A percentile compares a stretch with the other conserved stretches of the same genome.
These are phyloP conservation scores for Flueggea neowawraea DNA, from an alignment of 441 rosid species.

Conservation along the genomic window DNA sequence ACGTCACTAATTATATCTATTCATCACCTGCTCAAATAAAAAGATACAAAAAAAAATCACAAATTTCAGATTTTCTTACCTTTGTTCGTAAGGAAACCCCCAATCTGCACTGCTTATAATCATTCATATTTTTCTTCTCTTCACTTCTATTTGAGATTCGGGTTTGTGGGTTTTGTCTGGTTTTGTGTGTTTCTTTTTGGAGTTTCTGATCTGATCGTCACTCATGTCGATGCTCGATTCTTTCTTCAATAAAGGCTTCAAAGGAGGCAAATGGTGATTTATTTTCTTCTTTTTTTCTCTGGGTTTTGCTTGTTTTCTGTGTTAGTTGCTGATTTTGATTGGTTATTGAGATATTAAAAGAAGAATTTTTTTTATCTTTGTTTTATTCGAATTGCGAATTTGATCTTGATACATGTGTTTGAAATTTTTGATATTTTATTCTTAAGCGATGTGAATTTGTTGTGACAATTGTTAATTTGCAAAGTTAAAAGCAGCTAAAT, in stretches of 20 bases:
- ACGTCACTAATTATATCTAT: no score
- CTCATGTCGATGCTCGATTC: slow-evolving; percentile 90
- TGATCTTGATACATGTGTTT: no score
- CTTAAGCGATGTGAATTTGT: no score
- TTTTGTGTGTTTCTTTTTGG: no score
- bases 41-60: no score
- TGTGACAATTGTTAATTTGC: background rate
- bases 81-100: no score
- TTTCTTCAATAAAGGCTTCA: slow-evolving; percentile 89
- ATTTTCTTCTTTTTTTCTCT: background rate
- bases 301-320: background rate
- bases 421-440: no score
- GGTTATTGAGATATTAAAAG: background rate
- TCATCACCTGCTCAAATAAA: no score
- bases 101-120: no score
- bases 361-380: background rate
- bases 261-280: slow-evolving; percentile 82
- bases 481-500: background rate
- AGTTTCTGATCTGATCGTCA: slow-evolving; percentile 11
- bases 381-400: no score
- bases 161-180: background rate
- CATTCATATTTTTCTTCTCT: background rate
- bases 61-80: no score
- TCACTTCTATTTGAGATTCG: background rate
- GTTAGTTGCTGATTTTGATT: background rate